These are phyloP conservation scores for Antarctomyces pellizariae DNA, from an alignment of 495 filamentous ascomycete genomes.

Conservation along the genomic window DNA sequence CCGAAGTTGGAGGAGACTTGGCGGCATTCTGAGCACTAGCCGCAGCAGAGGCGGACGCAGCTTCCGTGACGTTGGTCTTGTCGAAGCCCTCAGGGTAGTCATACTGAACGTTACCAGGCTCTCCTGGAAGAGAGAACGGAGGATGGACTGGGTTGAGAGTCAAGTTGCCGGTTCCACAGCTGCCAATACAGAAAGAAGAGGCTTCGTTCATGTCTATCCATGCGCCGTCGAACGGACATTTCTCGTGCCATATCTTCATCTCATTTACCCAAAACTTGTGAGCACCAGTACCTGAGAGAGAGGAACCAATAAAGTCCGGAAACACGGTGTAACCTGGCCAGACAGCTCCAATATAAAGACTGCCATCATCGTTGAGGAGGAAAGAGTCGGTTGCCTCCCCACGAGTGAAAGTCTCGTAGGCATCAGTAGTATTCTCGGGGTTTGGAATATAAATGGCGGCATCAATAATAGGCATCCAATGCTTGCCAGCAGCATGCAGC, in stretches of 20 bases:
- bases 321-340: constrained; percentile 71
- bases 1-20: constrained; percentile 14
- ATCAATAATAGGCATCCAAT: constrained; percentile 73
- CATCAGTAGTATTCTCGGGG: constrained; percentile 44
- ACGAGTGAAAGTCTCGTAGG: constrained; percentile 41
- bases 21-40: constrained; percentile 27
- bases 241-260: constrained; percentile 31
- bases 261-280: constrained; percentile 51
- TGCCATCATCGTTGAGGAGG: constrained; percentile 41
- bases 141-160: constrained; percentile 48
- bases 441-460: constrained; percentile 59
- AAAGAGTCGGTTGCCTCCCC: constrained; percentile 43
- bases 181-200: constrained; percentile 62
- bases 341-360: constrained; percentile 54
- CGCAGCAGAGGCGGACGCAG: constrained; percentile 29
- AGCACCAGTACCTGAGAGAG: constrained; percentile 32
- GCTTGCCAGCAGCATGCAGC: constrained; percentile 42
- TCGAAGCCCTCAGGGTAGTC: constrained; percentile 53
- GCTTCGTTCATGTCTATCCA: constrained; percentile 85
- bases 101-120: constrained; percentile 32
- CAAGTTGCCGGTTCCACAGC: constrained; percentile 46
- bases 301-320: constrained; percentile 36
- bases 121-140: constrained; percentile 40
- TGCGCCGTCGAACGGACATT: constrained; percentile 54
- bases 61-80: constrained; percentile 44